Evolutionary conservation across 1,284 basidiomycete genomes (phyloP).

Genomic region (Boletus hoseneyae): DNA sequence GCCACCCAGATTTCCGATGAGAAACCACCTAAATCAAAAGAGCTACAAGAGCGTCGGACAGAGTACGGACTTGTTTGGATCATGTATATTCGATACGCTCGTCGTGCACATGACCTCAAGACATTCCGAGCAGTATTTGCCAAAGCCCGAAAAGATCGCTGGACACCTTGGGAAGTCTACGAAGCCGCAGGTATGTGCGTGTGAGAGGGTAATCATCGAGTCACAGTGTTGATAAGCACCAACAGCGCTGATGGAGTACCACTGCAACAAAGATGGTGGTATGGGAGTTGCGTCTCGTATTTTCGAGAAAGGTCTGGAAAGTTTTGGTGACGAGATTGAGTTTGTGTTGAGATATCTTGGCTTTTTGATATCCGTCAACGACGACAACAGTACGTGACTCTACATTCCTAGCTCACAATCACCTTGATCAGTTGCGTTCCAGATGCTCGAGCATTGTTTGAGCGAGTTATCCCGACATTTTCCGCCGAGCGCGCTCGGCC

Average conservation of each 20-base stretch:
- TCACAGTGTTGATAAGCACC: slow-evolving; percentile 11
- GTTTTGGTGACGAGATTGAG: slow-evolving; percentile 79
- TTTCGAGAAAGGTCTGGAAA: slow-evolving; percentile 91
- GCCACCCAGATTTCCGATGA: slow-evolving; percentile 43
- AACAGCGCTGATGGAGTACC: slow-evolving; percentile 92
- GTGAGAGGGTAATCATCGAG: slow-evolving; percentile 1
- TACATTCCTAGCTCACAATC: neutral
- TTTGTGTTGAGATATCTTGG: slow-evolving; percentile 89
- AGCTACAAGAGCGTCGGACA: slow-evolving; percentile 59
- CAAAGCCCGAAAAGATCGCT: slow-evolving; percentile 82
- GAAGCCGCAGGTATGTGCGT: slow-evolving; percentile 78
- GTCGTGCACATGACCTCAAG: slow-evolving; percentile 50
- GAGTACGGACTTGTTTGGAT: slow-evolving; percentile 71
- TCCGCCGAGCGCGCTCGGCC: slow-evolving; percentile 77
- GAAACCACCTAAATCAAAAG: slow-evolving; percentile 45
- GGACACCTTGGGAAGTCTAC: slow-evolving; percentile 90
- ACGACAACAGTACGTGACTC: slow-evolving; percentile 78
- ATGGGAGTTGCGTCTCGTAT: slow-evolving; percentile 84
- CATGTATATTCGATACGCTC: slow-evolving; percentile 85
- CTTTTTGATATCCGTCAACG: slow-evolving; percentile 93
- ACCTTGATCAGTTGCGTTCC: slow-evolving; percentile 3
- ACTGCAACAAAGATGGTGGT: slow-evolving; percentile 77
- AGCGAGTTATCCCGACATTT: slow-evolving; percentile 81
- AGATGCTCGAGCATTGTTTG: slow-evolving; percentile 97
- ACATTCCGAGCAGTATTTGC: slow-evolving; percentile 78